Evolutionary conservation across 1,139 yeast species (phyloP).

Genomic region (Groenewaldozyma sp.): DNA sequence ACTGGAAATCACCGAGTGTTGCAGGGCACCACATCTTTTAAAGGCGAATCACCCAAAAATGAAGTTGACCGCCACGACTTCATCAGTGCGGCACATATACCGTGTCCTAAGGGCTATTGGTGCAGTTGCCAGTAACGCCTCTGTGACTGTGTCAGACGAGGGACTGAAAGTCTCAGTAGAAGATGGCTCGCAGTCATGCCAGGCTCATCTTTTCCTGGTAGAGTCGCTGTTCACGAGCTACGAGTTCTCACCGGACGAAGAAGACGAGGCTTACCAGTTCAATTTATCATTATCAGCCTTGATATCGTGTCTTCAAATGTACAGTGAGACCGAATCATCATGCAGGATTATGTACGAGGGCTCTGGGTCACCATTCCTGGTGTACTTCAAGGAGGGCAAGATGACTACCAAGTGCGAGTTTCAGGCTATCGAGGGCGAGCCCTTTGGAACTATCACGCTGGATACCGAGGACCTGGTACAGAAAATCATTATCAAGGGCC

Average conservation of each 20-base stretch:
- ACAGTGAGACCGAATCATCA: constrained; percentile 13
- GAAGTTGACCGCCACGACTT: constrained; percentile 24
- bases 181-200: constrained; percentile 19
- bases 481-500: constrained; percentile 62
- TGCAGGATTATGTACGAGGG: constrained; percentile 39
- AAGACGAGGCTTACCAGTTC: constrained; percentile 8
- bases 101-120: constrained; percentile 22
- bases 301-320: constrained; percentile 23
- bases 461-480: constrained; percentile 45
- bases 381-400: constrained; percentile 60
- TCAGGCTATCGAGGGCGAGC: constrained; percentile 43
- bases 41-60: background rate
- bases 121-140: constrained; percentile 17
- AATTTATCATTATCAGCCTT: constrained; percentile 21
- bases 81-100: constrained; percentile 20
- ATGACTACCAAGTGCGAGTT: constrained; percentile 68
- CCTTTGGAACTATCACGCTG: constrained; percentile 14
- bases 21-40: no score
- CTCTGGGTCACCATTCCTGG: constrained; percentile 54
- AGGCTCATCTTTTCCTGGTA: constrained; percentile 22
- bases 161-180: constrained; percentile 25
- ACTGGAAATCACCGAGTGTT: background rate
- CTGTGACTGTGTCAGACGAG: constrained; percentile 21
- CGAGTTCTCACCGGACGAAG: constrained; percentile 11
- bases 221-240: constrained; percentile 19